These are phyloP conservation scores for Beverwykella pulmonaria DNA, from an alignment of 495 filamentous ascomycete genomes.

Conservation along the genomic window DNA sequence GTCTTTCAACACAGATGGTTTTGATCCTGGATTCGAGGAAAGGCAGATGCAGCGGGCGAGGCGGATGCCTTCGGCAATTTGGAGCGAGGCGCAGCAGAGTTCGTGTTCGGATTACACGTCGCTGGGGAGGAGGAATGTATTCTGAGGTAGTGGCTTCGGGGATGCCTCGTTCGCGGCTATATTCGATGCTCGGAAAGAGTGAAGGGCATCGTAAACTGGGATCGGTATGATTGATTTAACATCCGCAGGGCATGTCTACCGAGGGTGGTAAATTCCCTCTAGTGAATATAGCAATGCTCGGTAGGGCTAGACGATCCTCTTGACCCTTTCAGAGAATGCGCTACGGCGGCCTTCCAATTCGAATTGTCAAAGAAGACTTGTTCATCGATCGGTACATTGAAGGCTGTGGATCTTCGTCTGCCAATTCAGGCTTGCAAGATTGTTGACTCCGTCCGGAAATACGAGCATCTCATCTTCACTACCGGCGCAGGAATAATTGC, in stretches of 20 bases:
- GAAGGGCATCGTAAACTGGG: too few relatives aligned
- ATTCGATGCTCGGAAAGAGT: too few relatives aligned
- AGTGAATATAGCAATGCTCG: too few relatives aligned
- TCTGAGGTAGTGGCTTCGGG: too few relatives aligned
- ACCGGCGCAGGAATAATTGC: slow-evolving; percentile 17
- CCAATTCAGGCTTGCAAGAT: slow-evolving; percentile 6
- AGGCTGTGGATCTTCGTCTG: slow-evolving; percentile 20
- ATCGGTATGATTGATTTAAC: too few relatives aligned
- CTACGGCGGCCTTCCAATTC: too few relatives aligned
- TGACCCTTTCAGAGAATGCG: too few relatives aligned
- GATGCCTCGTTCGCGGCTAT: too few relatives aligned
- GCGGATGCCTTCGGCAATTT: not conserved
- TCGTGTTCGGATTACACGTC: not conserved
- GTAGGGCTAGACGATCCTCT: too few relatives aligned
- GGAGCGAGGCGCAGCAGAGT: not conserved
- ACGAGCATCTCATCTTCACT: not conserved
- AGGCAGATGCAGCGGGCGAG: not conserved
- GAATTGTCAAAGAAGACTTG: not conserved
- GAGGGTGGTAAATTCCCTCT: too few relatives aligned
- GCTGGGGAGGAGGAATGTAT: not conserved
- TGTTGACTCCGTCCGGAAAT: slow-evolving; percentile 23
- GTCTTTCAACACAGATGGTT: not conserved
- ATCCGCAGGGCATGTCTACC: too few relatives aligned
- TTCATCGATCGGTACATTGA: slow-evolving; percentile 13
- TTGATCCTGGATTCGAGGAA: not conserved